Evolutionary conservation across 495 filamentous ascomycete genomes (phyloP), one percentile per base, ranked within the genome.

Genomic region (Podospora pseudocomata): DNA sequence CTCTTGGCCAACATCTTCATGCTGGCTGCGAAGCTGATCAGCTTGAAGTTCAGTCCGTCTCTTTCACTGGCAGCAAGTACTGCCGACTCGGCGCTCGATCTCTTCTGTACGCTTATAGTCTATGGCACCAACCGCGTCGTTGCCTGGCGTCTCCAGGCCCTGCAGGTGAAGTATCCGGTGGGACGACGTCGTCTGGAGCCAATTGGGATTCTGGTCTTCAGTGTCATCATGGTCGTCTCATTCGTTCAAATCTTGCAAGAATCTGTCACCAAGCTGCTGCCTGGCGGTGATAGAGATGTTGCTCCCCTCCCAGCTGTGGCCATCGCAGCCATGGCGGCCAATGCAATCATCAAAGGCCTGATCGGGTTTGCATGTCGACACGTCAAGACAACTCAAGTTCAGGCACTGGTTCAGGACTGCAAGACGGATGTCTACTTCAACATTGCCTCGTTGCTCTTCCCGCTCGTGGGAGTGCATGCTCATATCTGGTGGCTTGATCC

Each of bases 341-440:
- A 82, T 4, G 76, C 82, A 57, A 68, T 78, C 19, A 66, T 84
- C 27, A 84, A 85, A 70, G 82, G 82, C 1, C 73, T 79, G 13
- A 83, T 85, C 65, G 79, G 81, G 71, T 71, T 83, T 49, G 79
- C 75, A 5, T 84, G 80, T 72, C 73, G 74, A 5, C 72, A 73
- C 49, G 77, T 85, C 66, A 83, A 83, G 69, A 84, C 82, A 15
- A 84, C 80, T 0, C 83, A 84, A 67, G 81, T 85, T 9, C 81
- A 84, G 67, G 83, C 82, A 1, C 72, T 85, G 9, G 82, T 80
- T 54, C 82, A 85, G 73, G 78, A 77, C 67, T 85, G 81, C 76
- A 72, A 85, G 70, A 84, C 82, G 0, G 82, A 84, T 68, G 82
- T 85, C 32, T 78, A 79, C 64, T 85, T 84, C 77, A 84, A 85